Base-by-base conservation (phyloP, 129 eudicot genomes). In the Erigeron canadensis region DNA sequence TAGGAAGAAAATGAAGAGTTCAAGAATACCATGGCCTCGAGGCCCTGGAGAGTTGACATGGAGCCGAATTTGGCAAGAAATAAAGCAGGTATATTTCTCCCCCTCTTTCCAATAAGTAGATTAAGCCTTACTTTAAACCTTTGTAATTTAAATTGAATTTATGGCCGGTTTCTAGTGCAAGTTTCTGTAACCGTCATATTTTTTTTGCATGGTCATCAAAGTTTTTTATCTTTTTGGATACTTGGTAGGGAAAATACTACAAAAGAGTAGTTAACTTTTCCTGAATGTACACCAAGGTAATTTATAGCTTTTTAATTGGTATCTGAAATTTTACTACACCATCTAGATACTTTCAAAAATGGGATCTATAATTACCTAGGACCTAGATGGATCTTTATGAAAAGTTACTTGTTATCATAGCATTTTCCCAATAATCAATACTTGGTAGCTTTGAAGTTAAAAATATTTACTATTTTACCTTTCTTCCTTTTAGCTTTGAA, bases 1-100 rank as follows among this genome's bases (percentile, higher is more conserved):
- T 64, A 80, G 79, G 77, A 80, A 70, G 75, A 83, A 83, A 80
- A 80, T 83, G 87, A 80, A 80, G 82, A 80, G 77, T 68, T 80
- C 82, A 38, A 76, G 77, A 72, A 77, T 83, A 50, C 80, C 84
- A 53, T 83, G 84, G 87, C 84, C 81, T 57, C 82, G 56, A 67
- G 82, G 72, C 63, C 74, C 62, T 48, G 67, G 77, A 54, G 82
- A 64, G 18, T 79, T 76, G 51, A 72, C 79, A 3, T 83, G 87
- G 87, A 56, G 77, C 75, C 87, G 68, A 46, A 41, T 79, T 65
- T 83, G 87, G 87, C 71, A 76, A 55, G 80, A 82, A 63, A 83
- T 80, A 12, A 83, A 72, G 74, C 73, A 74, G 81, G 87, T 83
- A 67, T 5, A 53, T 13, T 57, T 19, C 44, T 8, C 42, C 10